Percentiles rank a stretch among this genome's conserved stretches.
Evolutionary conservation across 2,329 filamentous ascomycete genomes (phyloP).

Genomic region (Macrophomina phaseolina): DNA sequence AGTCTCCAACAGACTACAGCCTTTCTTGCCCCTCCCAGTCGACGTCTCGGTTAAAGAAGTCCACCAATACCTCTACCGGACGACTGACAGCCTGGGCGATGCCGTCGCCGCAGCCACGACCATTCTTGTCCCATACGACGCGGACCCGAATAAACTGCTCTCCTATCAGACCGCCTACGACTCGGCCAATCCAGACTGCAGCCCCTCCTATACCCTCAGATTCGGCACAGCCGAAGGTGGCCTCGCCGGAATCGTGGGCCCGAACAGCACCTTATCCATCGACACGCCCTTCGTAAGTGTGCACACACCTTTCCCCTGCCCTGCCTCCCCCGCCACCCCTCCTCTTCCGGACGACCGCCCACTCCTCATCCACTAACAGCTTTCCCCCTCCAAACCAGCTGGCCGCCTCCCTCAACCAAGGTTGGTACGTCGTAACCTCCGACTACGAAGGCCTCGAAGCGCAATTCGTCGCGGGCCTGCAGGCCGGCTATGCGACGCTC

Average conservation of each 20-base stretch:
- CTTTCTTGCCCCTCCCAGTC: constrained; percentile 1
- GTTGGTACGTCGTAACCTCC: constrained; percentile 34
- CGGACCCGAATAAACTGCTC: constrained; percentile 26
- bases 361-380: not conserved
- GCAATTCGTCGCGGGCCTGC: constrained; percentile 34
- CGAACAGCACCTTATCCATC: constrained; percentile 18
- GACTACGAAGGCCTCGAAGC: constrained; percentile 37
- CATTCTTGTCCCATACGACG: constrained; percentile 27
- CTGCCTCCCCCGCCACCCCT: too few species aligned
- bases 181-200: constrained; percentile 29
- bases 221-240: not conserved
- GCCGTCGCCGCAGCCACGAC: constrained; percentile 33
- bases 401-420: constrained; percentile 31
- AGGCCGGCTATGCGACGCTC: constrained; percentile 36
- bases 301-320: not conserved
- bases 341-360: too few species aligned
- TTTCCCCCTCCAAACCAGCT: not conserved
- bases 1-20: constrained; percentile 27
- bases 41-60: constrained; percentile 14
- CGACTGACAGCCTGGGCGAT: constrained; percentile 30
- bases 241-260: constrained; percentile 10
- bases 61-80: constrained; percentile 32
- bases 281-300: constrained; percentile 7
- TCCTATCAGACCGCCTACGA: constrained; percentile 34
- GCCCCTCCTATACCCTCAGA: constrained; percentile 30